Percentiles rank a stretch among this genome's conserved stretches.
These are phyloP conservation scores for Sungouiozyma intestinalis DNA, from an alignment of 805 yeast species.

Conservation along the genomic window DNA sequence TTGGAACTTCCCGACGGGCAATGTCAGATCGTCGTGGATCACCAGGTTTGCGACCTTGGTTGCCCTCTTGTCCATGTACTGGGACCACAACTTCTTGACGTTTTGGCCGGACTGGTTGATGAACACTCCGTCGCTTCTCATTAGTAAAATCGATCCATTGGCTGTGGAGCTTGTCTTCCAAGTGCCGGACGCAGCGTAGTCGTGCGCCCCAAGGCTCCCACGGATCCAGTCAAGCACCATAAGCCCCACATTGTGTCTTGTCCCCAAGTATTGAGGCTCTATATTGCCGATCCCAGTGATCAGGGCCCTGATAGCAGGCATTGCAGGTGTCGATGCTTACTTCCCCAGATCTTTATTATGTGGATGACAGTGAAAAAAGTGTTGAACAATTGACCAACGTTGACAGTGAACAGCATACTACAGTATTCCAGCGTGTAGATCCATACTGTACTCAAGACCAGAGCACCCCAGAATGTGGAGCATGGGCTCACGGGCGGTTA, in stretches of 20 bases:
- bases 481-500: too few relatives aligned
- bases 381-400: too few relatives aligned
- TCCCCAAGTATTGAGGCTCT: slow-evolving; percentile 43
- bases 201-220: slow-evolving; percentile 6
- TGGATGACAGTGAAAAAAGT: too few relatives aligned
- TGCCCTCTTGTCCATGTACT: neutral
- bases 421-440: too few relatives aligned
- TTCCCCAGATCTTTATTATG: too few relatives aligned
- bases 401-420: too few relatives aligned
- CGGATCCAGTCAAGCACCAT: slow-evolving; percentile 19
- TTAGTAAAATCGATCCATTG: neutral
- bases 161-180: slow-evolving; percentile 10
- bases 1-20: slow-evolving; percentile 56
- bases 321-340: too few relatives aligned
- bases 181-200: neutral
- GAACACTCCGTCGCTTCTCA: slow-evolving; percentile 1
- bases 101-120: slow-evolving; percentile 2
- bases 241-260: slow-evolving; percentile 78
- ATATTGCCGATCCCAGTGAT: slow-evolving; percentile 59
- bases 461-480: too few relatives aligned
- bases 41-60: slow-evolving; percentile 39
- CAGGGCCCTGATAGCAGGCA: neutral
- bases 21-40: slow-evolving; percentile 70
- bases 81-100: neutral
- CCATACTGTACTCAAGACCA: too few relatives aligned